A percentile compares a stretch with the other conserved stretches of the same genome.
Evolutionary conservation across 345 rosid genomes (phyloP).

Genomic region (Populus tremula): DNA sequence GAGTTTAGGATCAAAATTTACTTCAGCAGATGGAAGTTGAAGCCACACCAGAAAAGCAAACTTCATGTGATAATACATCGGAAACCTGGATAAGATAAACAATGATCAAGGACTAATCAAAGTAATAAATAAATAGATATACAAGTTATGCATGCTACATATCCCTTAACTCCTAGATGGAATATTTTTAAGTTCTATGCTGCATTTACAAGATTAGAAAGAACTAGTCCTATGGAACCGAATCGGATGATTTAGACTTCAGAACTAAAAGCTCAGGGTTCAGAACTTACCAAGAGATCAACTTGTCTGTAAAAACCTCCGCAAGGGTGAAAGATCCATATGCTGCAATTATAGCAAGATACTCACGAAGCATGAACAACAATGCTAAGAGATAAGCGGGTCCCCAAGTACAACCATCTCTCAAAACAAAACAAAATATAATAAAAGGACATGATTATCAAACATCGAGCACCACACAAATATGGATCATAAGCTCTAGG

Average conservation of each 20-base stretch:
- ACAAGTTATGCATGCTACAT: background rate
- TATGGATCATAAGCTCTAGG: too few relatives aligned
- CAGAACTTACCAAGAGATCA: conserved; percentile 40
- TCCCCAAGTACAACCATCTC: too few relatives aligned
- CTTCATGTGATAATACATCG: conserved; percentile 62
- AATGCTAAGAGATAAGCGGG: background rate
- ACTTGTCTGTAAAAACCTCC: conserved; percentile 45
- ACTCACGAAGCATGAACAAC: background rate
- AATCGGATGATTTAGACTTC: background rate
- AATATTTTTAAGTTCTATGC: background rate
- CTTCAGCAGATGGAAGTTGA: conserved; percentile 44
- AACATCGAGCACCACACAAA: too few relatives aligned
- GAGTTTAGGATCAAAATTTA: conserved; percentile 12
- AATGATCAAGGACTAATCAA: background rate
- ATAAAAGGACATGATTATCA: too few relatives aligned
- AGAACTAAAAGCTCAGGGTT: background rate
- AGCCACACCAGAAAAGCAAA: conserved; percentile 75
- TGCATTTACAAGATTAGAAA: background rate
- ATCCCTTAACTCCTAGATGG: background rate
- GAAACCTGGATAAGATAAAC: conserved; percentile 42
- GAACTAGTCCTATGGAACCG: background rate
- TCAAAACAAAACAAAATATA: too few relatives aligned
- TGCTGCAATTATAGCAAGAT: conserved; percentile 33
- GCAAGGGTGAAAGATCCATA: conserved; percentile 49
- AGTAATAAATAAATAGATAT: background rate